These are phyloP conservation scores for Fusarium algeriense DNA, from an alignment of 2,329 filamentous ascomycete genomes.

Conservation along the genomic window DNA sequence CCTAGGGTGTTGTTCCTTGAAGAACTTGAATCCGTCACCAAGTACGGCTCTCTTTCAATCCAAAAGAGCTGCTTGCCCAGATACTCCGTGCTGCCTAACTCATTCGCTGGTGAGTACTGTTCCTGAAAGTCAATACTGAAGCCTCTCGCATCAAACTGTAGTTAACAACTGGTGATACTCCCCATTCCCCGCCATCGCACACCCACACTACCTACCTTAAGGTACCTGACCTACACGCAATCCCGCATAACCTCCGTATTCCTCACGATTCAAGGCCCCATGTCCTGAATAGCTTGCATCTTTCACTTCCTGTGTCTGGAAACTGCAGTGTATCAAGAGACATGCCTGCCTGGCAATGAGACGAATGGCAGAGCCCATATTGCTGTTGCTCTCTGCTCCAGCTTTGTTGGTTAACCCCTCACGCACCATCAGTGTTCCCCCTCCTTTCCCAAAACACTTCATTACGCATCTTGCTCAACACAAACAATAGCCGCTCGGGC, in stretches of 20 bases:
- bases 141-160: not conserved
- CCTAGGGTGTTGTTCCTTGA: conserved; percentile 5
- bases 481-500: conserved; percentile 12
- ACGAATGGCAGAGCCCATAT: conserved; percentile 24
- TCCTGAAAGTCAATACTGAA: conserved; percentile 7
- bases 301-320: conserved; percentile 23
- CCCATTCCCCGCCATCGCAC: conserved; percentile 5
- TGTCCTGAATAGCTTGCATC: conserved; percentile 27
- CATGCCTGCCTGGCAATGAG: conserved; percentile 38
- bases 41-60: not conserved
- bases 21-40: not conserved
- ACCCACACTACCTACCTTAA: not conserved
- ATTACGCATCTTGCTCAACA: conserved; percentile 15
- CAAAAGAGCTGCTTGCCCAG: not conserved
- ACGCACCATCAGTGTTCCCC: conserved; percentile 35
- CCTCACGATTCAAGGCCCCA: conserved; percentile 25
- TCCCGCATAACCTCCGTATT: conserved; percentile 29
- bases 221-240: conserved; percentile 5
- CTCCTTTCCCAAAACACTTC: conserved; percentile 23
- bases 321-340: conserved; percentile 20
- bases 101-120: not conserved
- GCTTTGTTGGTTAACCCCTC: conserved; percentile 41
- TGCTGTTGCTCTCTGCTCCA: conserved; percentile 13
- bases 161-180: conserved; percentile 7
- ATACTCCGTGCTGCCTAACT: not conserved